Evolutionary conservation across 306 rosid species (phyloP).

Genomic region (Oemleria cerasiformis): DNA sequence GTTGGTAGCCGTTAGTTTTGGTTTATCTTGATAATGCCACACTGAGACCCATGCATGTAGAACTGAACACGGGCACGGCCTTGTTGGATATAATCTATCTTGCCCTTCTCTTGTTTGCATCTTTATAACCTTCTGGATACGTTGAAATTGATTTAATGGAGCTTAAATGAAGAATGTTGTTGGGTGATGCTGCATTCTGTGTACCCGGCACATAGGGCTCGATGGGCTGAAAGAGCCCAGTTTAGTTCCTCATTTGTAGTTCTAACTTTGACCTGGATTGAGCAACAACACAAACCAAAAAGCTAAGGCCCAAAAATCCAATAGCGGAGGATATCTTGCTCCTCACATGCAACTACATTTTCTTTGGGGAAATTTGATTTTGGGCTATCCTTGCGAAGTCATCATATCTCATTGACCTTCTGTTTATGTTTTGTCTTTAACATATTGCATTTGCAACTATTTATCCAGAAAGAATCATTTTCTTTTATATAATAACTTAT

Average conservation of each 20-base stretch:
- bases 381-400: neutral
- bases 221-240: neutral
- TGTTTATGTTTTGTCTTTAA: neutral
- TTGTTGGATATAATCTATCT: neutral
- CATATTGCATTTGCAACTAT: neutral
- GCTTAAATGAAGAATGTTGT: neutral
- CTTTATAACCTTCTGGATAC: neutral
- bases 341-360: neutral
- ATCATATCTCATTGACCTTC: neutral
- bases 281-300: conserved; percentile 1
- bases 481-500: neutral
- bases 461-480: neutral
- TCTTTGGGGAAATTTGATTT: neutral
- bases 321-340: neutral
- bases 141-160: neutral
- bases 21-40: too few relatives aligned
- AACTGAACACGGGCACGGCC: neutral
- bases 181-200: neutral
- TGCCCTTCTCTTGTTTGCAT: neutral
- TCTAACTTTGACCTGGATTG: conserved; percentile 2
- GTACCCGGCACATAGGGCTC: neutral
- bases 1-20: too few relatives aligned
- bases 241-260: neutral
- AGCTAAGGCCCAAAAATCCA: neutral
- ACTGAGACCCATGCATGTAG: neutral